phyloP scores from a whole-genome alignment of 2,329 filamentous ascomycete genomes.

The Aspergillus carbonarius region DNA sequence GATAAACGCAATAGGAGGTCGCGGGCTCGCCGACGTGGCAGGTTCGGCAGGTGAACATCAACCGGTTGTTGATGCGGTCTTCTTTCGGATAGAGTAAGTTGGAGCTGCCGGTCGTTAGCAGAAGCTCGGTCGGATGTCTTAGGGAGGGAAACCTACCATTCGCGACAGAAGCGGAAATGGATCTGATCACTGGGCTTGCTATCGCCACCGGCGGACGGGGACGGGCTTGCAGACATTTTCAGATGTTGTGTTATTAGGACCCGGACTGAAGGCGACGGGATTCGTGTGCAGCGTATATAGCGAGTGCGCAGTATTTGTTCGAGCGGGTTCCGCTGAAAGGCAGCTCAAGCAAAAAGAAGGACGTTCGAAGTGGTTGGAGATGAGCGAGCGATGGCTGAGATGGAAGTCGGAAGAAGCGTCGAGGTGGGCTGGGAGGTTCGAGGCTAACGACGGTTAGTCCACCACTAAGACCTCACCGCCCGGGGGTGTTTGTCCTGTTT shows the following conservation, averaged over 20 bases:
- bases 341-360: background rate
- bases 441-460: conserved; percentile 10
- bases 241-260: background rate
- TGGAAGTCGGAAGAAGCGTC: conserved; percentile 21
- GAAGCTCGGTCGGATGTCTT: background rate
- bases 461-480: background rate
- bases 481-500: conserved; percentile 14
- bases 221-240: conserved; percentile 45
- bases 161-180: conserved; percentile 95
- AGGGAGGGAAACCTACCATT: conserved; percentile 63
- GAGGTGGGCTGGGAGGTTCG: background rate
- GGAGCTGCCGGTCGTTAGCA: conserved; percentile 57
- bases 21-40: conserved; percentile 90
- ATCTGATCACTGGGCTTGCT: conserved; percentile 66
- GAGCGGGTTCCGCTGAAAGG: background rate
- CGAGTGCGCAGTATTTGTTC: background rate
- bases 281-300: background rate
- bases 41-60: conserved; percentile 94
- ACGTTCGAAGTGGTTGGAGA: background rate
- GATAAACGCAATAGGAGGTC: conserved; percentile 86
- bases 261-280: background rate
- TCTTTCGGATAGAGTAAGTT: conserved; percentile 98
- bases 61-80: conserved; percentile 75
- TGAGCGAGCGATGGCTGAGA: background rate
- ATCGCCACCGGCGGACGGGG: conserved; percentile 40